Conservation (phyloP, 225 moss, liverwort and hornwort genomes). For the Sphagnum tenellum region DNA sequence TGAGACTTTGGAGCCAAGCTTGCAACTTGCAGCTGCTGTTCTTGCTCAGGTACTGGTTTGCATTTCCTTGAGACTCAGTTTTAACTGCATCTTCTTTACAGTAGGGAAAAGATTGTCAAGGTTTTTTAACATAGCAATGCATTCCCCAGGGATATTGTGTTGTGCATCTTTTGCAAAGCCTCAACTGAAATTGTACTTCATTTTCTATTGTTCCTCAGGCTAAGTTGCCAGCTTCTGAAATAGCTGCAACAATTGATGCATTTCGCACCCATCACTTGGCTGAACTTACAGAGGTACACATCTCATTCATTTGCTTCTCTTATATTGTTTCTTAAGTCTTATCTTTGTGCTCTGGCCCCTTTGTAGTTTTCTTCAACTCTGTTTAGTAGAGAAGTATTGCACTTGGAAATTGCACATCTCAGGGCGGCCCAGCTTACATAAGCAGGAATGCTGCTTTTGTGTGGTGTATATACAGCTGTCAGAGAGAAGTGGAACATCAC, state of each 20-base stretch:
- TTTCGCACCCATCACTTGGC: slow-evolving; percentile 78
- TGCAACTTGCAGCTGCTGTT: slow-evolving; percentile 98
- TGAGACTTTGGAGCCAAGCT: slow-evolving; percentile 94
- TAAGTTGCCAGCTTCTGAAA: slow-evolving; percentile 77
- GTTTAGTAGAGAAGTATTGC: too few species aligned
- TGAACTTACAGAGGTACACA: slow-evolving; percentile 71
- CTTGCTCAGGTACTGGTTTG: slow-evolving; percentile 69
- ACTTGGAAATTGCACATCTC: too few species aligned
- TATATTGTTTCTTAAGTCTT: not conserved
- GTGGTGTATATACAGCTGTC: slow-evolving; percentile 43
- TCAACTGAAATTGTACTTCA: not conserved
- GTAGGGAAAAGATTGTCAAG: too few species aligned
- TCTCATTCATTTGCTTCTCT: not conserved
- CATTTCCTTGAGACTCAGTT: not conserved
- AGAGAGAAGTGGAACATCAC: slow-evolving; percentile 69
- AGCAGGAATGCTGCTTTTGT: too few species aligned
- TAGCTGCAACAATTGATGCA: slow-evolving; percentile 76
- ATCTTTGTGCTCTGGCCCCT: not conserved
- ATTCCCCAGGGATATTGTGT: too few species aligned
- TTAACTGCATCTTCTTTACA: too few species aligned
- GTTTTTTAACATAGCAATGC: too few species aligned
- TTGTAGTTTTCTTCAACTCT: not conserved
- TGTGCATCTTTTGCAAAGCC: too few species aligned
- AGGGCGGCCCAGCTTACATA: too few species aligned
- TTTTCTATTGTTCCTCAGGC: slow-evolving; percentile 27